Base-by-base conservation (phyloP, 768 basidiomycete species). In the Boletus pseudo-olivaceus region DNA sequence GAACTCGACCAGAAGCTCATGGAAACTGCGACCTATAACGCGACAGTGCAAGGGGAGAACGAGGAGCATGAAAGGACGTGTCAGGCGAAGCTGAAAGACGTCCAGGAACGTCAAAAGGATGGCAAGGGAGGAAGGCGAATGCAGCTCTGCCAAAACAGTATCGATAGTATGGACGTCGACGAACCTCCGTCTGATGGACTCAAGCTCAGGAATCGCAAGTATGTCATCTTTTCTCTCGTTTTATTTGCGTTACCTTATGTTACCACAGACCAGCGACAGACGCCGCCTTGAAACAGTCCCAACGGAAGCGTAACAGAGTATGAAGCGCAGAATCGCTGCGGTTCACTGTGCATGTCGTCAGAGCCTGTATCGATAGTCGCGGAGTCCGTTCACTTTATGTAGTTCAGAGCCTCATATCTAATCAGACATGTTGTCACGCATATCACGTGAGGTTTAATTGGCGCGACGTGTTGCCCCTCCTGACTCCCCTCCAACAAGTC, bases 1-100 rank as follows among this genome's bases (percentile, higher is more conserved):
- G 83, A 89, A 5, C 80, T 96, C 15, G 89, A 93, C 60, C 71
- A 75, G 27, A 88, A 88, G 71, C 80, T 95, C 42, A 68, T 72
- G 19, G 64, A 76, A 26, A 79, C 90, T n/a, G 70, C 80, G 0
- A 65, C 72, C 8, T 75, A 81, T 49, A 67, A 68, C 6, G 74
- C 72, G 4, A 67, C 66, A 1, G 69, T 69, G 14, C 81, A 81
- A 54, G 55, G 59, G 2, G 67, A 68, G n/a, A 75, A 76, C 38
- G 74, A 78, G 14, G 78, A 79, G 12, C 81, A 90, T 53, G 86
- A 90, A 40, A 76, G 67, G 55, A 59, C 60, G 20, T 72, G 86
- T 19, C 79, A 82, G 55, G 66, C 68, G 11, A 81, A 68, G 15
- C 68, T 91, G 40, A 83, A 81, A 57, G 87, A 88, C 12, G 80